These are phyloP conservation scores for Clitocybe nebularis DNA, from an alignment of 1,284 basidiomycete species.

Conservation along the genomic window DNA sequence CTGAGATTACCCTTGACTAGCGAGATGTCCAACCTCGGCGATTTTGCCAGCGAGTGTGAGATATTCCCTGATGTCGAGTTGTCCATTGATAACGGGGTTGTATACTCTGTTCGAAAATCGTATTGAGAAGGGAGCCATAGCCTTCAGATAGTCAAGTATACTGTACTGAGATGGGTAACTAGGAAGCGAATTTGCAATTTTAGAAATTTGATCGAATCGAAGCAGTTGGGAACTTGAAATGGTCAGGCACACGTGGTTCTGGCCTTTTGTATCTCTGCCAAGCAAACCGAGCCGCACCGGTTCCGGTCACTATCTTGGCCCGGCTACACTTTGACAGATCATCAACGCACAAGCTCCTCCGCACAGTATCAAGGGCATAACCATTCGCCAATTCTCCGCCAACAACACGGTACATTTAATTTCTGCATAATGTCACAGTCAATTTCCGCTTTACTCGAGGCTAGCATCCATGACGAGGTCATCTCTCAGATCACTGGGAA, in stretches of 20 bases:
- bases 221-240: neutral
- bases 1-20: slow-evolving; percentile 35
- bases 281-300: too few relatives aligned
- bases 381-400: too few relatives aligned
- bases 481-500: slow-evolving; percentile 29
- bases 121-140: neutral
- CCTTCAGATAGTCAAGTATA: too few relatives aligned
- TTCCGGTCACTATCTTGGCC: too few relatives aligned
- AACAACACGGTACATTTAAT: too few relatives aligned
- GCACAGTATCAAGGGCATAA: too few relatives aligned
- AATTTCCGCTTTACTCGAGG: neutral
- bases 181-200: too few relatives aligned
- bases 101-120: neutral
- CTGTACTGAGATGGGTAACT: too few relatives aligned
- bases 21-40: slow-evolving; percentile 21
- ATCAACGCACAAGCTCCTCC: too few relatives aligned
- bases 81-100: slow-evolving; percentile 8
- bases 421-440: slow-evolving; percentile 5
- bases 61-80: slow-evolving; percentile 4
- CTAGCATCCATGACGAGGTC: slow-evolving; percentile 14
- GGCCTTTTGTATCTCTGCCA: neutral
- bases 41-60: slow-evolving; percentile 6
- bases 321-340: too few relatives aligned
- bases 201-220: slow-evolving; percentile 1
- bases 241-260: neutral